phyloP scores from a whole-genome alignment of 2,329 filamentous ascomycete genomes.

The Fusarium guadeloupense region DNA sequence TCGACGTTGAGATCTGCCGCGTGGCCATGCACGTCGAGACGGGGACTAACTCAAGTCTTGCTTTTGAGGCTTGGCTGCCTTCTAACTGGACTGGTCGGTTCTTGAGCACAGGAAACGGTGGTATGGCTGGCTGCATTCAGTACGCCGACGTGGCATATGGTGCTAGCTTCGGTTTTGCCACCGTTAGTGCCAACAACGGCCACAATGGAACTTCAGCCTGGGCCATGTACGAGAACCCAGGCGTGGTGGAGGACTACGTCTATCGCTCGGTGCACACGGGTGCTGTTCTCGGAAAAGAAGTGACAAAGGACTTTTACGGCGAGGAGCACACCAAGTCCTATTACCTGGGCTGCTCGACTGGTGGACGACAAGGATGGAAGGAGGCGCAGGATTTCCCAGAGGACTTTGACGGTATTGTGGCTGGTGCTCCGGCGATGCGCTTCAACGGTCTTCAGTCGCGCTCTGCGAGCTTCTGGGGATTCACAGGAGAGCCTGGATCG shows the following conservation, averaged over 20 bases:
- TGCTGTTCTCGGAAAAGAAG: slow-evolving; percentile 24
- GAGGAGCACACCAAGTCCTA: slow-evolving; percentile 56
- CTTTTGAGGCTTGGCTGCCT: slow-evolving; percentile 58
- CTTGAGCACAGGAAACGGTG: slow-evolving; percentile 60
- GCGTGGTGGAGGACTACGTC: slow-evolving; percentile 23
- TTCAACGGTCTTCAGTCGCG: slow-evolving; percentile 41
- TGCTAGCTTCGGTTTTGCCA: slow-evolving; percentile 53
- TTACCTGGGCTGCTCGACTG: slow-evolving; percentile 67
- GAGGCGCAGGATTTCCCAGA: slow-evolving; percentile 63
- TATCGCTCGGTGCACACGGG: slow-evolving; percentile 35
- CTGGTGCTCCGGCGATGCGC: slow-evolving; percentile 60
- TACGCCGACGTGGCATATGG: slow-evolving; percentile 51
- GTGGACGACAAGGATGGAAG: slow-evolving; percentile 67
- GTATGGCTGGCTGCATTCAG: slow-evolving; percentile 57
- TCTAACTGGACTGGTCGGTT: slow-evolving; percentile 58
- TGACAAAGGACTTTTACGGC: slow-evolving; percentile 54
- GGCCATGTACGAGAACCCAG: slow-evolving; percentile 20
- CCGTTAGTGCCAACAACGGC: slow-evolving; percentile 58
- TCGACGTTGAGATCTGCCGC: slow-evolving; percentile 28
- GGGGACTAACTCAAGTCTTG: slow-evolving; percentile 34
- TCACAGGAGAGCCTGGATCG: slow-evolving; percentile 7
- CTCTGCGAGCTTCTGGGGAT: slow-evolving; percentile 19
- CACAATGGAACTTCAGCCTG: slow-evolving; percentile 26
- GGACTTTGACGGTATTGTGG: slow-evolving; percentile 63
- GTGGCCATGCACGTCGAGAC: slow-evolving; percentile 30